A percentile compares a stretch with the other conserved stretches of the same genome.
Conservation (phyloP, 495 filamentous ascomycete genomes). For the Neurospora sp. region DNA sequence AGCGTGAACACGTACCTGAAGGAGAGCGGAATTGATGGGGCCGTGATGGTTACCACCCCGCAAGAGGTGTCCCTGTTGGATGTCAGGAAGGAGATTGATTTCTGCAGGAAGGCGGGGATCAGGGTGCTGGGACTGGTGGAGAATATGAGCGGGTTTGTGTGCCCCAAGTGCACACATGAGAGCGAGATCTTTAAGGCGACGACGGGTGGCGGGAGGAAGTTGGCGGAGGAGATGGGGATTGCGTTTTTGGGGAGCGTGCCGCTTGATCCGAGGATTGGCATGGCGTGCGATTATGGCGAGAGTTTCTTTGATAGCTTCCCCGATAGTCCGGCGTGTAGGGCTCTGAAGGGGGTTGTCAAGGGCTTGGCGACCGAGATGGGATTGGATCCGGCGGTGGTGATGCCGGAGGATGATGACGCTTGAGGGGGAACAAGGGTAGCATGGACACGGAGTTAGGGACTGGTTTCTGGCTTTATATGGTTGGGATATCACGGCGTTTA, state of each 20-base stretch:
- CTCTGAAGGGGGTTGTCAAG: conserved; percentile 65
- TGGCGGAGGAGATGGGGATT: conserved; percentile 78
- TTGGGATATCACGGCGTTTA: neutral
- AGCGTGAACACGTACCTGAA: conserved; percentile 82
- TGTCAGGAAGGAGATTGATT: conserved; percentile 93
- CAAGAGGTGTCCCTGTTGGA: conserved; percentile 91
- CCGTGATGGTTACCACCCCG: conserved; percentile 86
- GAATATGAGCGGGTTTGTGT: conserved; percentile 97
- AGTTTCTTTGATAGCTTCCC: conserved; percentile 92
- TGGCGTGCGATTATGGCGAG: conserved; percentile 94
- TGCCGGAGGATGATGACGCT: conserved; percentile 22
- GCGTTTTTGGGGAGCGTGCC: conserved; percentile 88
- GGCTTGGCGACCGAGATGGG: conserved; percentile 57
- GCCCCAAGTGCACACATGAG: conserved; percentile 72
- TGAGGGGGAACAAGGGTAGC: neutral
- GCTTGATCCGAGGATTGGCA: conserved; percentile 85
- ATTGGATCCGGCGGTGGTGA: conserved; percentile 27
- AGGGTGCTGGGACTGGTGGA: conserved; percentile 81
- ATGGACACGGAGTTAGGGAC: neutral
- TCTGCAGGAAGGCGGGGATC: conserved; percentile 91
- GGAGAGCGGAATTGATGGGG: conserved; percentile 82
- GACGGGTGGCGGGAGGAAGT: conserved; percentile 70
- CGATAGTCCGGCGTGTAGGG: conserved; percentile 77
- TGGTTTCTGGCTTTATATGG: neutral
- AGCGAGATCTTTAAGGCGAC: conserved; percentile 84